phyloP scores from a whole-genome alignment of 345 rosid species.

The Pugionium dolabratum region DNA sequence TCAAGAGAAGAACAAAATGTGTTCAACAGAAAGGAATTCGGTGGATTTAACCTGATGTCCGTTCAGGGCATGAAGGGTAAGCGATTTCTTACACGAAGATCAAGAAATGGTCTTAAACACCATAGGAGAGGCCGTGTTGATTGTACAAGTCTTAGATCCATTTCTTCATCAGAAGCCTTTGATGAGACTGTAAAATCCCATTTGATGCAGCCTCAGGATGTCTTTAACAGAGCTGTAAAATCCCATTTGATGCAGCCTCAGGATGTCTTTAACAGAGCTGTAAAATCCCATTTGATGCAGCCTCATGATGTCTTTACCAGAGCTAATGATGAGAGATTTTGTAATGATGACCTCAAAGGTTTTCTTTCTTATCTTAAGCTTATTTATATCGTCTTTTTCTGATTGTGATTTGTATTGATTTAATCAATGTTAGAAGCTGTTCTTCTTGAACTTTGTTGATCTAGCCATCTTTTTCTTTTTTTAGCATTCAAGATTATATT shows the following conservation, averaged over 20 bases:
- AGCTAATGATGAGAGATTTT: conserved; percentile 35
- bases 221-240: background rate
- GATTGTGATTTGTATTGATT: too few species aligned
- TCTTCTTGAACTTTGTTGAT: conserved; percentile 3
- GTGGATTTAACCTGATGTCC: conserved; percentile 21
- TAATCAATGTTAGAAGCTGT: background rate
- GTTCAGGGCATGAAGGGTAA: conserved; percentile 37
- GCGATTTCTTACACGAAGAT: conserved; percentile 36
- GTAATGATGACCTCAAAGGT: conserved; percentile 28
- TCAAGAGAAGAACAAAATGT: conserved; percentile 32
- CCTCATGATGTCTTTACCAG: conserved; percentile 39
- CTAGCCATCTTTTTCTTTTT: background rate
- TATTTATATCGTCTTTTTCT: background rate
- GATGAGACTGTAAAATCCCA: conserved; percentile 23
- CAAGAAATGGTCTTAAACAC: conserved; percentile 46
- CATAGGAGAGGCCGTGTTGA: conserved; percentile 41
- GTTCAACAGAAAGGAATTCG: conserved; percentile 23
- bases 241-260: conserved; percentile 38
- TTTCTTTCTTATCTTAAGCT: conserved; percentile 2
- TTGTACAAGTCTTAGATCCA: conserved; percentile 35
- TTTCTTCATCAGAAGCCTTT: conserved; percentile 47
- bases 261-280: conserved; percentile 8
- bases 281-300: conserved; percentile 28
- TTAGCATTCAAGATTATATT: background rate
- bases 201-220: conserved; percentile 40